phyloP scores from a whole-genome alignment of 2,329 filamentous ascomycete species.

The Coniochaeta ligniaria region DNA sequence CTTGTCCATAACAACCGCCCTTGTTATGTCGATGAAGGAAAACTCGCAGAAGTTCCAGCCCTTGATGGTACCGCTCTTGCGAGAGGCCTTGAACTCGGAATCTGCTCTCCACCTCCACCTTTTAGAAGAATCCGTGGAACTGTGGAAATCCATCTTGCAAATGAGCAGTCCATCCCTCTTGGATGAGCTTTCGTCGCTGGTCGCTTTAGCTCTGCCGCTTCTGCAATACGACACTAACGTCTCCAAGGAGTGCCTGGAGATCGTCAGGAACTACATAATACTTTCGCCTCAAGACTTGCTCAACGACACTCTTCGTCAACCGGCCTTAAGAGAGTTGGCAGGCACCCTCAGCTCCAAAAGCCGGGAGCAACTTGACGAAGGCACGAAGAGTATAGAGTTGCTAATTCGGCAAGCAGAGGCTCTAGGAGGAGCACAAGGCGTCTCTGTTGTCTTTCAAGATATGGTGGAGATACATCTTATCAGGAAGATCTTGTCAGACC shows the following conservation, averaged over 20 bases:
- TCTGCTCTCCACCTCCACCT: slow-evolving; percentile 75
- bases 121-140: slow-evolving; percentile 83
- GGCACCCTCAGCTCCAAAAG: slow-evolving; percentile 43
- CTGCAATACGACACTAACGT: slow-evolving; percentile 60
- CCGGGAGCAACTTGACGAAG: slow-evolving; percentile 50
- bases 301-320: slow-evolving; percentile 45
- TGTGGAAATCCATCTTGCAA: slow-evolving; percentile 72
- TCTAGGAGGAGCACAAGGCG: slow-evolving; percentile 53
- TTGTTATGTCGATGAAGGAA: slow-evolving; percentile 79
- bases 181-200: slow-evolving; percentile 54
- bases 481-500: slow-evolving; percentile 53
- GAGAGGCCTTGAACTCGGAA: slow-evolving; percentile 67
- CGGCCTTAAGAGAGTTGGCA: slow-evolving; percentile 40
- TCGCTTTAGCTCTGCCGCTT: slow-evolving; percentile 56
- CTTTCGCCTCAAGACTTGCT: slow-evolving; percentile 63
- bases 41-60: slow-evolving; percentile 72
- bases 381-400: slow-evolving; percentile 56
- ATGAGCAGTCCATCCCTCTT: slow-evolving; percentile 58
- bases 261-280: slow-evolving; percentile 64
- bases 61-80: slow-evolving; percentile 75
- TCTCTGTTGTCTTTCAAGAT: slow-evolving; percentile 57
- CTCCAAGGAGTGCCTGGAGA: slow-evolving; percentile 52
- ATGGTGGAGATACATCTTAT: slow-evolving; percentile 58
- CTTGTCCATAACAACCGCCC: slow-evolving; percentile 72
- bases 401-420: slow-evolving; percentile 56